These are phyloP conservation scores for Kazachstania taianensis DNA, from an alignment of 805 yeast species.

Conservation along the genomic window DNA sequence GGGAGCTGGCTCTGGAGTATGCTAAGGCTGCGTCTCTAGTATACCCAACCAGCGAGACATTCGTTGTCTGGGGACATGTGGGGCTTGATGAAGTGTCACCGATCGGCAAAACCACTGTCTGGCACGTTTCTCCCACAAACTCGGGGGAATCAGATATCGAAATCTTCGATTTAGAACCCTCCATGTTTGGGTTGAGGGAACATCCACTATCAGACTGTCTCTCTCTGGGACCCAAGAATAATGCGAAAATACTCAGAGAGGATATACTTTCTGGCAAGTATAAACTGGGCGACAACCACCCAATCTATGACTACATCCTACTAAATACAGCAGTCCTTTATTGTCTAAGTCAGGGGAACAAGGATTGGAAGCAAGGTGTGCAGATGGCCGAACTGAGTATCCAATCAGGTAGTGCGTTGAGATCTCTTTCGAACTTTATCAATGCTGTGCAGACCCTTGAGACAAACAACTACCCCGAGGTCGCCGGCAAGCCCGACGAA, in stretches of 20 bases:
- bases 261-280: slow-evolving; percentile 36
- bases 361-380: slow-evolving; percentile 71
- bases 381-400: slow-evolving; percentile 61
- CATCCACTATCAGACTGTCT: slow-evolving; percentile 59
- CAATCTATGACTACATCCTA: slow-evolving; percentile 82
- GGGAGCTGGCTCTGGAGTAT: slow-evolving; percentile 67
- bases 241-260: slow-evolving; percentile 46
- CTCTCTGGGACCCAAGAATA: slow-evolving; percentile 81
- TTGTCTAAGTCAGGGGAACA: slow-evolving; percentile 59
- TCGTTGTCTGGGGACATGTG: slow-evolving; percentile 88
- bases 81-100: slow-evolving; percentile 94
- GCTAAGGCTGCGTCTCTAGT: slow-evolving; percentile 70
- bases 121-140: slow-evolving; percentile 47
- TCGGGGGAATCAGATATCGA: slow-evolving; percentile 26
- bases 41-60: slow-evolving; percentile 39
- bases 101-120: slow-evolving; percentile 66
- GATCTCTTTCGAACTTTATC: slow-evolving; percentile 45
- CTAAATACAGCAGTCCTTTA: slow-evolving; percentile 84
- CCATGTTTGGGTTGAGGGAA: slow-evolving; percentile 71
- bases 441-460: slow-evolving; percentile 4
- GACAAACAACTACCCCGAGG: neutral
- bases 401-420: slow-evolving; percentile 52
- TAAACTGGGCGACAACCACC: slow-evolving; percentile 39
- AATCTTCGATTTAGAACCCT: slow-evolving; percentile 46
- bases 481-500: neutral